Percentiles rank a stretch among this genome's conserved stretches.
These are phyloP conservation scores for Chytridium lagenaria DNA, from an alignment of 371 early-diverging fungal species.

Conservation along the genomic window DNA sequence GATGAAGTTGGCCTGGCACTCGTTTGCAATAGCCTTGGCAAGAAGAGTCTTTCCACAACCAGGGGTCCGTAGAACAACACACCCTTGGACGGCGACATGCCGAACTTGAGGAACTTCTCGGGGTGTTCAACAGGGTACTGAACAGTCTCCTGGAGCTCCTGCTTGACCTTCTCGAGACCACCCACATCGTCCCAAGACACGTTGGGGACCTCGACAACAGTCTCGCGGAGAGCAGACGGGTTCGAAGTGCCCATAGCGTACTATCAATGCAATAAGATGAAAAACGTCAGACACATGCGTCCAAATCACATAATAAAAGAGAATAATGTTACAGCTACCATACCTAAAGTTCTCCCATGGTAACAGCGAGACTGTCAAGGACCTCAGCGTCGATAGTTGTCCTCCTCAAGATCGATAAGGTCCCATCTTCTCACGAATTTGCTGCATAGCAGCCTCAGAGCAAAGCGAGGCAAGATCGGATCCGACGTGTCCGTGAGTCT, in stretches of 20 bases:
- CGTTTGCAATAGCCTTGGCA: conserved; percentile 99
- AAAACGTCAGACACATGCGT: no score
- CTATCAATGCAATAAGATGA: conserved; percentile 20
- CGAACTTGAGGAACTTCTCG: conserved; percentile 99
- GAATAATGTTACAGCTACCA: no score
- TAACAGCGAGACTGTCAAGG: conserved; percentile 96
- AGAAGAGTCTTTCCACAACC: conserved; percentile 99
- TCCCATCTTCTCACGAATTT: conserved; percentile 98
- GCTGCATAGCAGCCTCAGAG: conserved; percentile 99
- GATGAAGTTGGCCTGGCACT: conserved; percentile 99
- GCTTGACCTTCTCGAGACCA: conserved; percentile 98
- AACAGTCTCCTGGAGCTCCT: conserved; percentile 99
- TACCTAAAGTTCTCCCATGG: conserved; percentile 98
- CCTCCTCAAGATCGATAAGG: conserved; percentile 98
- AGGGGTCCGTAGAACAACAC: conserved; percentile 99
- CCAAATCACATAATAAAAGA: no score
- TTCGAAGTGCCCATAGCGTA: conserved; percentile 97
- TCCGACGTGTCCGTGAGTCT: conserved; percentile 99
- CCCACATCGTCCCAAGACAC: conserved; percentile 99
- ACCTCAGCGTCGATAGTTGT: conserved; percentile 98
- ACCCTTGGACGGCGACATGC: conserved; percentile 99
- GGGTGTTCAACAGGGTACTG: conserved; percentile 99
- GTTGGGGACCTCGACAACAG: conserved; percentile 99
- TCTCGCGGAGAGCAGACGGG: conserved; percentile 99
- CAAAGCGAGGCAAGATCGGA: conserved; percentile 99